A percentile compares a stretch with the other conserved stretches of the same genome.
These are phyloP conservation scores for Aspergillus amoenus DNA, from an alignment of 2,329 filamentous ascomycete species.

Conservation along the genomic window DNA sequence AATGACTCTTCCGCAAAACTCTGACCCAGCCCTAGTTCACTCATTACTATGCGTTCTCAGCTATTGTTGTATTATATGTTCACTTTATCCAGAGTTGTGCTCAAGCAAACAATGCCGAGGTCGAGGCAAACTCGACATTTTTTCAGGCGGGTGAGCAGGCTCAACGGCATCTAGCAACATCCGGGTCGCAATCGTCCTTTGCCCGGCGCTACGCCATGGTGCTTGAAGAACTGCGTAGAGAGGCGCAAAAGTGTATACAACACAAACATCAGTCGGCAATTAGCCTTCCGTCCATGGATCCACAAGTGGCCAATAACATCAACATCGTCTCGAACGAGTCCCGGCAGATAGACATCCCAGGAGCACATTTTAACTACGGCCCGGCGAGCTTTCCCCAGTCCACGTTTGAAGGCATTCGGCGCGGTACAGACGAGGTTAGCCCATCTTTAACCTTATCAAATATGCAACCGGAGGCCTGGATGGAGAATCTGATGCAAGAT, in stretches of 20 bases:
- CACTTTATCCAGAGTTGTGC: constrained; percentile 41
- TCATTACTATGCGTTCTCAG: constrained; percentile 48
- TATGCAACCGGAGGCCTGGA: constrained; percentile 6
- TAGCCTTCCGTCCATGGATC: background rate
- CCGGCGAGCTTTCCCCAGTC: background rate
- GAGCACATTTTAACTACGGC: background rate
- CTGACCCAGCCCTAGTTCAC: constrained; percentile 17
- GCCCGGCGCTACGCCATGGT: constrained; percentile 46
- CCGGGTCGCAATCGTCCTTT: constrained; percentile 41
- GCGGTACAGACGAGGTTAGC: background rate
- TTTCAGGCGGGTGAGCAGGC: constrained; percentile 42
- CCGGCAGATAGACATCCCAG: background rate
- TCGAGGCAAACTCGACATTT: constrained; percentile 15
- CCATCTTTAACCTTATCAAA: background rate
- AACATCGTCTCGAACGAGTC: background rate
- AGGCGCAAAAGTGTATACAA: constrained; percentile 19
- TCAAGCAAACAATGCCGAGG: constrained; percentile 25
- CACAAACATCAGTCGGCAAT: background rate
- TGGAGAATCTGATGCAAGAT: constrained; percentile 12
- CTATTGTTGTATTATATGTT: constrained; percentile 48
- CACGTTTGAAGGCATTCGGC: background rate
- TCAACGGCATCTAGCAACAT: constrained; percentile 40
- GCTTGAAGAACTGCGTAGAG: constrained; percentile 36
- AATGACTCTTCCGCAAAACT: background rate
- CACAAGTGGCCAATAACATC: background rate